Evolutionary conservation across 129 eudicot species (phyloP).

Genomic region (Mikania micrantha): DNA sequence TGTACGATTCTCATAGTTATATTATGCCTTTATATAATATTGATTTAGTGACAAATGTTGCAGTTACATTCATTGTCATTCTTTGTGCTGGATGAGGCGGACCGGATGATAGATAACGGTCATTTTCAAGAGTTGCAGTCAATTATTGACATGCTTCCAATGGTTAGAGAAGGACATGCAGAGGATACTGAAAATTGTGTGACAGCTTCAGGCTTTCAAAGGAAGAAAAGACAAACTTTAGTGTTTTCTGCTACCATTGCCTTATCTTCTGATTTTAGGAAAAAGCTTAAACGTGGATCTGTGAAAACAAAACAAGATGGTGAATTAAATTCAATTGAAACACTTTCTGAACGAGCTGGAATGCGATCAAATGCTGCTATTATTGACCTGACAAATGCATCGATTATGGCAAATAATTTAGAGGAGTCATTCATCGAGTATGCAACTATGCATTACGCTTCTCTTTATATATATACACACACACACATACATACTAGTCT

Average conservation of each 20-base stretch:
- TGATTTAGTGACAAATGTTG: constrained; percentile 17
- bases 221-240: constrained; percentile 92
- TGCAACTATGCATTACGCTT: too few species aligned
- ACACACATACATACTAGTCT: too few species aligned
- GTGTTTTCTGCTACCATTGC: constrained; percentile 99
- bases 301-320: constrained; percentile 40
- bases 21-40: background rate
- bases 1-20: background rate
- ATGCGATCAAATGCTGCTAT: constrained; percentile 85
- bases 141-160: constrained; percentile 88
- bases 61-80: constrained; percentile 92
- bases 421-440: constrained; percentile 98
- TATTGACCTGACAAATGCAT: constrained; percentile 73
- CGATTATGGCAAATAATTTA: constrained; percentile 71
- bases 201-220: constrained; percentile 63
- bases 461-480: too few species aligned
- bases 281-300: constrained; percentile 91
- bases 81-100: constrained; percentile 99
- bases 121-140: constrained; percentile 97
- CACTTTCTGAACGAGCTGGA: constrained; percentile 89
- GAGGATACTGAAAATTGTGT: constrained; percentile 54
- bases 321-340: constrained; percentile 73
- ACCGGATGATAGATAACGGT: constrained; percentile 91
- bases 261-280: constrained; percentile 80
- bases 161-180: constrained; percentile 44